These are phyloP conservation scores for Geotrichum histeridarum DNA, from an alignment of 1,139 yeast genomes.

Conservation along the genomic window DNA sequence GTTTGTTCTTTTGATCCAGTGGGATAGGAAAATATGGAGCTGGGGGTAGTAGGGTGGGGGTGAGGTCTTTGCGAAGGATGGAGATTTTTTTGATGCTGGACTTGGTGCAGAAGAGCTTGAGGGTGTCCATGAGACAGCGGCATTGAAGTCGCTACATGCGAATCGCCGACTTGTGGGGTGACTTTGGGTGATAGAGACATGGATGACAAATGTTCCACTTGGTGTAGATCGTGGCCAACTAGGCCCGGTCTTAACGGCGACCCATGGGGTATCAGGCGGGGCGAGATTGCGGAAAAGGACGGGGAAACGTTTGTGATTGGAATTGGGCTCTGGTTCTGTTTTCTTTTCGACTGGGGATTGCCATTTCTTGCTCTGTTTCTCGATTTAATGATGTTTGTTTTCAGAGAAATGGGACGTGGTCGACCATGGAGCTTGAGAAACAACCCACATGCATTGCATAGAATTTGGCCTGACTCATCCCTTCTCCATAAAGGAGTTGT, in stretches of 20 bases:
- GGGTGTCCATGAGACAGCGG: neutral
- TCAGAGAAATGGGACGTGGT: constrained; percentile 82
- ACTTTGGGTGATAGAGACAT: constrained; percentile 14
- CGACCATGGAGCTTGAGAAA: constrained; percentile 86
- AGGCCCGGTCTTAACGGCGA: constrained; percentile 23
- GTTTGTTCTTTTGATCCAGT: constrained; percentile 1
- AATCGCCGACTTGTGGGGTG: neutral
- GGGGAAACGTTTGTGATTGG: constrained; percentile 26
- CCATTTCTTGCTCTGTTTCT: constrained; percentile 55
- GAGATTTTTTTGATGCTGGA: neutral
- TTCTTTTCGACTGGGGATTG: constrained; percentile 13
- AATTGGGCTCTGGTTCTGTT: constrained; percentile 22
- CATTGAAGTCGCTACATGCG: neutral
- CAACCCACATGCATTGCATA: constrained; percentile 91
- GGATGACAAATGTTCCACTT: constrained; percentile 13
- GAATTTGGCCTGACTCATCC: constrained; percentile 86
- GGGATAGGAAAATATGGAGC: constrained; percentile 15
- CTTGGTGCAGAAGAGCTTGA: neutral
- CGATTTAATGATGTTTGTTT: constrained; percentile 86
- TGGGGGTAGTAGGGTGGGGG: constrained; percentile 14
- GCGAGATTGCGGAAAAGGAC: constrained; percentile 25
- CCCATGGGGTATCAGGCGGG: constrained; percentile 24
- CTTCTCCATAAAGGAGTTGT: constrained; percentile 94
- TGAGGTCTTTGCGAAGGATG: constrained; percentile 15
- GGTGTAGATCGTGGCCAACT: constrained; percentile 14